Base-by-base conservation (phyloP, 176 grass and related monocot genomes). In the Paspalum vaginatum region DNA sequence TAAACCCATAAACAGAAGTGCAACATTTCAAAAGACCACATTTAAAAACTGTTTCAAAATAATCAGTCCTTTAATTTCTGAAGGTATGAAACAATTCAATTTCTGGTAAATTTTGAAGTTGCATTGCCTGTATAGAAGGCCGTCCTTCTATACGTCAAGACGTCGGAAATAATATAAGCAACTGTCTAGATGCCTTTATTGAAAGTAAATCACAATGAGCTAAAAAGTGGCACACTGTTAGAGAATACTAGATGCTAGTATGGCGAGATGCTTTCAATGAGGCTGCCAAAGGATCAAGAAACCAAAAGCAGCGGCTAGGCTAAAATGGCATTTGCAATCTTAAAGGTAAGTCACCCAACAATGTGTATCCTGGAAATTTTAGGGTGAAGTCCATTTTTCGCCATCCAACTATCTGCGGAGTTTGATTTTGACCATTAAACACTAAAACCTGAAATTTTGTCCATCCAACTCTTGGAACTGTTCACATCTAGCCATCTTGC, bases 261-360 rank as follows among this genome's bases (percentile, higher is more conserved):
- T 50, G 59, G 49, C 0, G 4, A 65, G 6, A 37, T 78, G 75
- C 17, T 32, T 46, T 62, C 6, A 51, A 52, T 16, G 11, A 51
- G 26, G 26, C 7, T 22, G 46, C 26, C 12, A 40, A 51, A 51
- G 10, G 61, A 78, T 65, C 27, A 78, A 41, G 7, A 78, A 46
- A 42, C 8, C 41, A 60, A 61, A 44, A 46, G 21, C 0, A 9
- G 9, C 24, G 77, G 32, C 62, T 66, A 52, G 45, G 64, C 9
- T 21, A 49, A 50, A 61, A 68, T 48, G 68, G 43, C 74, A 77
- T 58, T 32, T 46, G 63, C 13, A 77, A 60, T 41, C 17, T 68
- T 2, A 81, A 81, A 73, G 65, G 11, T 39, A 53, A 85, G 70
- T 22, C 70, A 67, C 24, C n/a, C 21, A 69, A 72, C 9, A 62